These are phyloP conservation scores for Chaetomium cochliodes DNA, from an alignment of 495 filamentous ascomycete genomes.

Conservation along the genomic window DNA sequence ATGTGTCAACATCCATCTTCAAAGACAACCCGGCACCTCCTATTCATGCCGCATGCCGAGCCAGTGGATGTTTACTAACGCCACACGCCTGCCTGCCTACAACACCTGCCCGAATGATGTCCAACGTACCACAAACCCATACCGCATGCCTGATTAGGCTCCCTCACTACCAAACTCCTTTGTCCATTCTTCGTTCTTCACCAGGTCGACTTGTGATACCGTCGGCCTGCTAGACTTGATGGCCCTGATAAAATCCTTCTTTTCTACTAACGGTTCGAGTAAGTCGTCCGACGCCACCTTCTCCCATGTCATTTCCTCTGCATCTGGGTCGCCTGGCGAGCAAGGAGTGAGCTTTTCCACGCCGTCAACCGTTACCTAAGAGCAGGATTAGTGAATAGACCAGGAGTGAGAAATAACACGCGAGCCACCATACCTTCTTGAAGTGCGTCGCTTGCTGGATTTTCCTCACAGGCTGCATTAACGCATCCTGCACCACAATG, in stretches of 20 bases:
- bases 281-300: constrained; percentile 77
- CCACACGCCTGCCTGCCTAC: constrained; percentile 33
- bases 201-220: constrained; percentile 79
- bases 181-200: constrained; percentile 89
- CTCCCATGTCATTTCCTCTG: constrained; percentile 92
- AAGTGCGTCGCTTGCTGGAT: constrained; percentile 99
- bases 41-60: constrained; percentile 20
- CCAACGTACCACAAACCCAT: background rate
- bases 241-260: constrained; percentile 94
- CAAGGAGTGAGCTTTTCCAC: constrained; percentile 82
- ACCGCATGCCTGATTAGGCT: constrained; percentile 32
- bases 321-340: constrained; percentile 82
- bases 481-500: constrained; percentile 93
- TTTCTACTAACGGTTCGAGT: constrained; percentile 76
- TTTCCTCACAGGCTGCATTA: constrained; percentile 97
- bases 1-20: constrained; percentile 11
- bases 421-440: constrained; percentile 66
- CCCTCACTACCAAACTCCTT: constrained; percentile 96
- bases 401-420: background rate
- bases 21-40: background rate
- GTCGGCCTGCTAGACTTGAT: constrained; percentile 85
- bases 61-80: constrained; percentile 26
- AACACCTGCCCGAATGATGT: constrained; percentile 22
- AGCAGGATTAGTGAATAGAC: constrained; percentile 15
- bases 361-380: constrained; percentile 69